Evolutionary conservation across 2,329 filamentous ascomycete species (phyloP).

Genomic region (Pyricularia sp.): DNA sequence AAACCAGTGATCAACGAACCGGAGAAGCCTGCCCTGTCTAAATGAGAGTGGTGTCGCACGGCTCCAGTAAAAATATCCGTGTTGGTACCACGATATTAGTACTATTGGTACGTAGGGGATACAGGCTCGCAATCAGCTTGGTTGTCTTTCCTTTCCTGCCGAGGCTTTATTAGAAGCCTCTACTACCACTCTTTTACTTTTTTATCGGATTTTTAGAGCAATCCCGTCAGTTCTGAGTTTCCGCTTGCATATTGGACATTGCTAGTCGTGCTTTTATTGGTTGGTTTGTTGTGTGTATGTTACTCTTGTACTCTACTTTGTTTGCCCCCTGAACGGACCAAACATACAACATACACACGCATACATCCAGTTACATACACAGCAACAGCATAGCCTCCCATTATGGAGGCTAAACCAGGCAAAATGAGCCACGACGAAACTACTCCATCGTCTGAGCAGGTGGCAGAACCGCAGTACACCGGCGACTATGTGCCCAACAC

Average conservation of each 20-base stretch:
- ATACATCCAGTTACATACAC: neutral
- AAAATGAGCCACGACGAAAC: conserved; percentile 5
- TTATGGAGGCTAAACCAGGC: neutral
- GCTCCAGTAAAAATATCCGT: too few relatives aligned
- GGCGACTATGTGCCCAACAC: neutral
- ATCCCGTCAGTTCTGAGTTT: neutral
- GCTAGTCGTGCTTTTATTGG: neutral
- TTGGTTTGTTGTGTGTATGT: neutral
- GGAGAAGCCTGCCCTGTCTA: too few relatives aligned
- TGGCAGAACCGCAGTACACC: neutral
- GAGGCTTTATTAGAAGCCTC: neutral
- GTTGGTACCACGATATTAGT: too few relatives aligned
- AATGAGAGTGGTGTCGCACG: too few relatives aligned
- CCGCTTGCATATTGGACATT: neutral
- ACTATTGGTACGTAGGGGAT: neutral
- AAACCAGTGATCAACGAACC: too few relatives aligned
- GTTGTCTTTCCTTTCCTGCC: neutral
- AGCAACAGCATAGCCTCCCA: neutral
- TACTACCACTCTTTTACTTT: neutral
- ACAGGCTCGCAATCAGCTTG: neutral
- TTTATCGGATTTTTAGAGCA: neutral
- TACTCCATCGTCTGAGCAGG: neutral
- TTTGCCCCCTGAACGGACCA: neutral
- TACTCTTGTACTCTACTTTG: neutral
- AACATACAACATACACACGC: neutral